phyloP scores from a whole-genome alignment of 306 rosid genomes.

The Castanopsis chinensis region DNA sequence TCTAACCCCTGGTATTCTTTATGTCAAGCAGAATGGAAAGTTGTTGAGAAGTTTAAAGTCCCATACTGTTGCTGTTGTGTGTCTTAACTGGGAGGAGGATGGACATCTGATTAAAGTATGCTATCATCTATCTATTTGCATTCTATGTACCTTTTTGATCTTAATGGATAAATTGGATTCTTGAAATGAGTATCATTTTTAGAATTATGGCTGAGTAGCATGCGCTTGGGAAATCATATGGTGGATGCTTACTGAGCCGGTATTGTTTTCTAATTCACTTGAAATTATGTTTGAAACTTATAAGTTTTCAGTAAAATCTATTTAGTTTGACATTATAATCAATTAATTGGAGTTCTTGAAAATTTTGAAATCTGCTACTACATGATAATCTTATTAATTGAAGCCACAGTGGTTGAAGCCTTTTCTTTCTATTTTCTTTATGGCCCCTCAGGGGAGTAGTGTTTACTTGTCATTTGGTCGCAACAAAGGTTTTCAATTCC shows the following conservation, averaged over 20 bases:
- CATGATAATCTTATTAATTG: not conserved
- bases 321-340: conserved; percentile 5
- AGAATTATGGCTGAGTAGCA: not conserved
- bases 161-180: not conserved
- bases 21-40: conserved; percentile 72
- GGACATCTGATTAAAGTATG: conserved; percentile 54
- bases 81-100: conserved; percentile 94
- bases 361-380: not conserved
- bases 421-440: not conserved
- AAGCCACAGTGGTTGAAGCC: not conserved
- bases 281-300: not conserved
- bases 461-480: conserved; percentile 1
- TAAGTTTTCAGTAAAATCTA: not conserved
- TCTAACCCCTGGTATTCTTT: conserved; percentile 22
- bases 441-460: not conserved
- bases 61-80: conserved; percentile 63
- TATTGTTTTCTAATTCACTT: conserved; percentile 8
- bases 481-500: not conserved
- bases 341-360: not conserved
- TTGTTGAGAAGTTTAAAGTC: conserved; percentile 78
- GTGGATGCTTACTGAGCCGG: not conserved
- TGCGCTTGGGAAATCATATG: not conserved
- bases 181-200: not conserved
- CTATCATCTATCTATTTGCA: conserved; percentile 21
- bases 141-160: conserved; percentile 14